Evolutionary conservation across 805 yeast species (phyloP).

Genomic region (Ogataea chonburiensis): DNA sequence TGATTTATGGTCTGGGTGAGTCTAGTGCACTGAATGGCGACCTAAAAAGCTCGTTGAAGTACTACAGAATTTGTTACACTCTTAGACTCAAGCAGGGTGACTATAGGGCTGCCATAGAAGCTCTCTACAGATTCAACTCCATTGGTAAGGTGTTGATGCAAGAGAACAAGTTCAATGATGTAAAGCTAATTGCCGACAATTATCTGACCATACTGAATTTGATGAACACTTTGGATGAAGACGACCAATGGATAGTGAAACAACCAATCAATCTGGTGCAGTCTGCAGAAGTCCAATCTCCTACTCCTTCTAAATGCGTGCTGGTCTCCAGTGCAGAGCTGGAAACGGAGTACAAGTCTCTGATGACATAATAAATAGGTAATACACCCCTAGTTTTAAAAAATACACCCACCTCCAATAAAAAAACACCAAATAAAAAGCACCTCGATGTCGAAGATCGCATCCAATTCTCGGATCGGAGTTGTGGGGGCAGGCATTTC

Average conservation of each 20-base stretch:
- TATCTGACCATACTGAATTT: conserved; percentile 41
- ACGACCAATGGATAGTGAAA: conserved; percentile 42
- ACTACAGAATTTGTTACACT: conserved; percentile 50
- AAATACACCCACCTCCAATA: conserved; percentile 10
- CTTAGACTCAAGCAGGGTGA: conserved; percentile 51
- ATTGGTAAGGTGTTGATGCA: conserved; percentile 18
- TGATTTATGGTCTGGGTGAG: conserved; percentile 36
- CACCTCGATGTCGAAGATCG: conserved; percentile 5
- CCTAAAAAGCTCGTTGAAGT: conserved; percentile 36
- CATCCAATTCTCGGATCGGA: conserved; percentile 42
- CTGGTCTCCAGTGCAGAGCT: conserved; percentile 21
- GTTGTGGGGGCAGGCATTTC: conserved; percentile 89
- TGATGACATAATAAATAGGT: conserved; percentile 10
- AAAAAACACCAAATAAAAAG: conserved; percentile 6
- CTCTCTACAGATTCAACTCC: conserved; percentile 41
- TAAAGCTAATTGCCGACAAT: conserved; percentile 32
- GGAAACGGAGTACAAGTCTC: conserved; percentile 23
- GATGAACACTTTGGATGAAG: conserved; percentile 35
- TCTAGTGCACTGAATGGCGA: conserved; percentile 28
- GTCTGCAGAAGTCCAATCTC: conserved; percentile 4
- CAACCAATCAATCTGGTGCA: conserved; percentile 15
- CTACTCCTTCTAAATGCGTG: conserved; percentile 1
- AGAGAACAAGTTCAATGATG: conserved; percentile 15
- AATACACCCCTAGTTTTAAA: conserved; percentile 1
- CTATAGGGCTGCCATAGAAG: conserved; percentile 47